Evolutionary conservation across 2,329 filamentous ascomycete genomes (phyloP), one percentile per base, ranked within the genome.

Genomic region (Alternaria brassicae): DNA sequence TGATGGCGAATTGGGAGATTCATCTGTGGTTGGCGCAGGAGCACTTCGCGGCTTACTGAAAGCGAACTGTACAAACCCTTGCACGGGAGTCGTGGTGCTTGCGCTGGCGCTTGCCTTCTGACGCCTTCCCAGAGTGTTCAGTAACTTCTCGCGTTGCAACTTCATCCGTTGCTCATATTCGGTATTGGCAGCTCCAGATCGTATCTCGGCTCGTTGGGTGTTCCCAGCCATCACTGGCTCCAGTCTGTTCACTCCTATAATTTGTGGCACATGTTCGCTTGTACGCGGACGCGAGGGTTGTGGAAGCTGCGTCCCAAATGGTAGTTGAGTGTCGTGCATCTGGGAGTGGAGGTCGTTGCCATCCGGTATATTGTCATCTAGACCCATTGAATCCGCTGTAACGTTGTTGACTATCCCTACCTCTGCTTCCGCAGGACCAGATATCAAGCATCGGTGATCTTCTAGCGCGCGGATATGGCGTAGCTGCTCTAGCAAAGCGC

Each of bases 151-250:
- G 6, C 6, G 32, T 28, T 17, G 44, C 17, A n/a, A 23, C 2
- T 40, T 8, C 6, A 10, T 30, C 7, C 6, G 32, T 28, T 17
- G 44, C 17, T 47, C 23, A 17, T 49, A 19, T n/a, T 54, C 17
- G 17, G 57, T 19, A 21, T 53, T 42, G 27, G 49, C 48, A 9
- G 55, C 52, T 9, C 42, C 55, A 49, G 56, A 44, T 2, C 39
- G 60, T 28, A 69, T 47, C 9, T 68, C 63, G 9, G 42, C 50
- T 30, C 61, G 50, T 47, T 63, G 53, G 19, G 66, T 71, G 7
- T 65, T 66, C 1, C 66, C 64, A n/a, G 67, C 69, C 36, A 71
- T 9, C 2, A 69, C 55, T 40, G 69, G 70, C 55, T 71, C 67
- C 27, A 63, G 17, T 3, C 57, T 51, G 7, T 63, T 69, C 40